Percentiles rank a stretch among this genome's conserved stretches.
These are phyloP conservation scores for Colletotrichum camelliae DNA, from an alignment of 2,329 filamentous ascomycete genomes.

Conservation along the genomic window DNA sequence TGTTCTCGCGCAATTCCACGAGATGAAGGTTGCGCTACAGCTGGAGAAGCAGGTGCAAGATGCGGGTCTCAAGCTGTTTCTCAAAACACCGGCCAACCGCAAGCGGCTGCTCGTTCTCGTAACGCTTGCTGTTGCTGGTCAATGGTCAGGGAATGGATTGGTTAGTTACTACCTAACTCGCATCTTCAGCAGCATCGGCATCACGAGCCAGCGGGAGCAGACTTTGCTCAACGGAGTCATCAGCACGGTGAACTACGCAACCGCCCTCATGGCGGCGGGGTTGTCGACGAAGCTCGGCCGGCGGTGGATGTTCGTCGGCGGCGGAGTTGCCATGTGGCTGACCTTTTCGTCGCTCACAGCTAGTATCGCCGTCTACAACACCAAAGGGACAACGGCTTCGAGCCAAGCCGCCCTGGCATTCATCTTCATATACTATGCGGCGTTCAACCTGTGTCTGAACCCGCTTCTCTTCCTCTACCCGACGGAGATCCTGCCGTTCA, in stretches of 20 bases:
- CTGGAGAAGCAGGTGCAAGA: neutral
- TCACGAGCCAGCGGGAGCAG: constrained; percentile 38
- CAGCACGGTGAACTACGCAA: neutral
- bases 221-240: constrained; percentile 42
- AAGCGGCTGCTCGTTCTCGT: constrained; percentile 27
- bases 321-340: neutral
- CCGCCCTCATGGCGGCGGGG: neutral
- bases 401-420: constrained; percentile 28
- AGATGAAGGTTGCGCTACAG: constrained; percentile 17
- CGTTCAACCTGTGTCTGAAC: neutral
- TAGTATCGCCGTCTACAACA: neutral
- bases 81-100: constrained; percentile 29
- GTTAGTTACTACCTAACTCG: constrained; percentile 41
- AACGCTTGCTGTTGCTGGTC: constrained; percentile 27
- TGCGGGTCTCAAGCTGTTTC: constrained; percentile 3
- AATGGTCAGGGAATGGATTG: constrained; percentile 35
- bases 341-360: neutral
- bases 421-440: constrained; percentile 40
- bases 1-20: constrained; percentile 50
- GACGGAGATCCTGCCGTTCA: constrained; percentile 31
- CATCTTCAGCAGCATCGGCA: constrained; percentile 32
- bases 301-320: constrained; percentile 32
- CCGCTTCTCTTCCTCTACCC: constrained; percentile 23
- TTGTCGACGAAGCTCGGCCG: neutral
- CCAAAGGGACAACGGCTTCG: neutral